These are phyloP conservation scores for Yamadazyma scolyti DNA, from an alignment of 805 yeast genomes.

Conservation along the genomic window DNA sequence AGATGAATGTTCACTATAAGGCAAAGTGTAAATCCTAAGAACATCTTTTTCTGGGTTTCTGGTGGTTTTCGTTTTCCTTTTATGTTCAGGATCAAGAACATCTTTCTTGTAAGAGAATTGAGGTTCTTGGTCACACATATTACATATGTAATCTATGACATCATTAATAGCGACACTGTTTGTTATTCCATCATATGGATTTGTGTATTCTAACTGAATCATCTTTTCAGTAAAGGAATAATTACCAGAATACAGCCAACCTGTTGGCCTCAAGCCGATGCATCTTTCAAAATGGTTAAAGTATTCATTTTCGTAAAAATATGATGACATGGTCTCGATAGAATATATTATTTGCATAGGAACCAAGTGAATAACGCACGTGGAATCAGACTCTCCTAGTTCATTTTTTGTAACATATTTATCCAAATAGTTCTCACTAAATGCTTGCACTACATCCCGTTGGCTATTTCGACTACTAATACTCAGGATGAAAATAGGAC, in stretches of 20 bases:
- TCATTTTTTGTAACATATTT: slow-evolving; percentile 24
- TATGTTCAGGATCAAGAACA: slow-evolving; percentile 28
- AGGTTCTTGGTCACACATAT: slow-evolving; percentile 9
- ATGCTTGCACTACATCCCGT: slow-evolving; percentile 38
- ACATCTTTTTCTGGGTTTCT: slow-evolving; percentile 19
- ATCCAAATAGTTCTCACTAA: slow-evolving; percentile 41
- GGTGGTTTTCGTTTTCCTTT: slow-evolving; percentile 9
- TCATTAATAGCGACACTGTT: slow-evolving; percentile 3
- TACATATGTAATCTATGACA: slow-evolving; percentile 8
- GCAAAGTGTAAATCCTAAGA: slow-evolving; percentile 55
- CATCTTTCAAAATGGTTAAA: slow-evolving; percentile 51
- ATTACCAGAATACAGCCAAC: slow-evolving; percentile 64
- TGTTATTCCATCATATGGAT: slow-evolving; percentile 1
- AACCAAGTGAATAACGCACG: slow-evolving; percentile 59
- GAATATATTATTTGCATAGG: slow-evolving; percentile 57
- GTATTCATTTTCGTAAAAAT: slow-evolving; percentile 45
- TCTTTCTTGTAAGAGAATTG: slow-evolving; percentile 14
- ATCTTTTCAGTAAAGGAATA: slow-evolving; percentile 6
- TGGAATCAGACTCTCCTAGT: slow-evolving; percentile 45
- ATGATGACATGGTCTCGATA: slow-evolving; percentile 42
- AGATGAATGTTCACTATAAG: slow-evolving; percentile 94
- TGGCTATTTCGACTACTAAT: slow-evolving; percentile 44
- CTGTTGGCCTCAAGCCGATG: slow-evolving; percentile 82
- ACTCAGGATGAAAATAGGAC: slow-evolving; percentile 54
- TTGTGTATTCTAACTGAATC: slow-evolving; percentile 6